Evolutionary conservation across 352 stramenopile species (phyloP), one percentile per base, ranked within the genome.

Genomic region (Globisporangium abappressorium): DNA sequence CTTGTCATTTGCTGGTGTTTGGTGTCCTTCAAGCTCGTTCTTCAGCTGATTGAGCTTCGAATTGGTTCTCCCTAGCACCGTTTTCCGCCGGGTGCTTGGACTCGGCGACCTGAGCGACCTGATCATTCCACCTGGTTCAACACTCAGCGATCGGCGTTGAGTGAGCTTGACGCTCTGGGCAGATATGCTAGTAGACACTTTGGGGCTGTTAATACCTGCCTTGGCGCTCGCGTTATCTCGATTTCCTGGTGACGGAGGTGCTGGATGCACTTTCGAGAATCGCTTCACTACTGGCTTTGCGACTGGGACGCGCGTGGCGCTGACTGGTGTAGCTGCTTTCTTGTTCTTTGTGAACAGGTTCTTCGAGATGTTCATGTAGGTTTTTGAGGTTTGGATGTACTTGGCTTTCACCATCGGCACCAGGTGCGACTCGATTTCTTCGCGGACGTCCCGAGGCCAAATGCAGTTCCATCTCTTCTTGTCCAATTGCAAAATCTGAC

Each of bases 311-410:
- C 66, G 59, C 66, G 30, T 28, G 26, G 30, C 24, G 12, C 8
- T 33, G 14, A 26, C 14, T 0, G 69, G 8, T 12, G 74, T 65
- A 49, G 76, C 49, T 2, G 71, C 65, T 46, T 73, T 56, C 22
- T 87, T 81, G 26, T 82, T 83, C 57, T 84, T 85, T 46, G 80
- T 74, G 68, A 79, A 84, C 28, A 92, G 81, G 43, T 90, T 90
- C 65, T 89, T 93, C 5, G 75, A 70, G 54, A 93, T 87, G 65
- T 80, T 87, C 49, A 87, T 67, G 47, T 78, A 90, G 0, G 65
- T 67, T 41, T 67, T 76, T 0, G 78, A 67, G 3, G 58, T 78
- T 8, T 68, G 60, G 1, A 63, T 46, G 57, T 93, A 90, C 43
- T 76, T 80, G 8, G 38, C 61, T 30, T 71, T 68, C 11, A 91